phyloP scores from a whole-genome alignment of 2,329 filamentous ascomycete species.

The Huntiella savannae region DNA sequence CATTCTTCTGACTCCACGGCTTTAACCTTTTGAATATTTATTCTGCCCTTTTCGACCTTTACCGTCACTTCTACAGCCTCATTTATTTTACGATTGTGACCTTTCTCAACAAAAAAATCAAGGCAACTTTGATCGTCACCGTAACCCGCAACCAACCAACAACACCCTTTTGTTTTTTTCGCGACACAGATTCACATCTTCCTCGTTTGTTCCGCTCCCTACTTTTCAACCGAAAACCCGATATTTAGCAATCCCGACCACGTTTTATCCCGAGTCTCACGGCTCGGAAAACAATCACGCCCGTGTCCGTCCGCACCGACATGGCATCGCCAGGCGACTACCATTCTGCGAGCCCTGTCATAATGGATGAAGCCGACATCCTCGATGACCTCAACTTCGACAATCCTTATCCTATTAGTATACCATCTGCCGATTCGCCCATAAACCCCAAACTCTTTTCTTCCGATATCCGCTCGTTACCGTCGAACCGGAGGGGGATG shows the following conservation, averaged over 20 bases:
- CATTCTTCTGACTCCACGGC: no score
- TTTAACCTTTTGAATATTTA: no score
- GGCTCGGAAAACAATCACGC: slow-evolving; percentile 1
- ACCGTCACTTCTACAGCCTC: no score
- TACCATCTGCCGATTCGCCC: slow-evolving; percentile 3
- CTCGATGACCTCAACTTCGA: slow-evolving; percentile 8
- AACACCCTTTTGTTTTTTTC: background rate
- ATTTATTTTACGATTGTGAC: no score
- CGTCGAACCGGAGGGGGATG: slow-evolving; percentile 9
- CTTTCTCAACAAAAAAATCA: no score
- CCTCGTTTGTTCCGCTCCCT: background rate
- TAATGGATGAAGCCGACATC: slow-evolving; percentile 10
- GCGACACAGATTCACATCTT: background rate
- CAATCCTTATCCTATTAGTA: slow-evolving; percentile 7
- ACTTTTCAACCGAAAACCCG: no score
- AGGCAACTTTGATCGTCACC: no score
- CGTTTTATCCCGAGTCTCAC: background rate
- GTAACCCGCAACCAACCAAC: no score
- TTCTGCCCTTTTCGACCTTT: no score
- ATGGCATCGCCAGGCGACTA: slow-evolving; percentile 9
- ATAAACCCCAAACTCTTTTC: slow-evolving; percentile 6
- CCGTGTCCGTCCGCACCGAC: slow-evolving; percentile 1
- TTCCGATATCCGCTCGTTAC: slow-evolving; percentile 6
- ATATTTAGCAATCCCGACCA: background rate
- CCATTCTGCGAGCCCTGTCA: slow-evolving; percentile 9